A percentile compares a stretch with the other conserved stretches of the same genome.
Conservation (phyloP, 352 stramenopile genomes). For the Phytopythium delawarense region DNA sequence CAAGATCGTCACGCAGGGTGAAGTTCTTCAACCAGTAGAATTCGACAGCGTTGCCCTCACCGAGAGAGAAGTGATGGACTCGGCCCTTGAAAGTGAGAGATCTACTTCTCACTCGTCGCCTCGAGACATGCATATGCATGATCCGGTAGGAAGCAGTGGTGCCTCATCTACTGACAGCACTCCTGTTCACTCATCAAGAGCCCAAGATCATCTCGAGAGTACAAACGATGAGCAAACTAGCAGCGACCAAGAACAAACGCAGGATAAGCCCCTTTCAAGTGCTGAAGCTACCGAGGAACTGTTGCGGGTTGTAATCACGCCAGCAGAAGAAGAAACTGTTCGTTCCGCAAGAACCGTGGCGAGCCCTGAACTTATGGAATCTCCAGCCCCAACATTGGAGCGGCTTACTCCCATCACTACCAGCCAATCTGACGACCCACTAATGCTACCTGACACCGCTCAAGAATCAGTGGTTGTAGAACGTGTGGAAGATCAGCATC, state of each 20-base stretch:
- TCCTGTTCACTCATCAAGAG: not conserved
- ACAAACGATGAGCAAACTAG: not conserved
- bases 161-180: not conserved
- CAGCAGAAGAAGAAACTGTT: not conserved
- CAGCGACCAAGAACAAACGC: not conserved
- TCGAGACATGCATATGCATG: not conserved
- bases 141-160: not conserved
- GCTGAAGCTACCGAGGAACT: not conserved
- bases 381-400: not conserved
- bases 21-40: not conserved
- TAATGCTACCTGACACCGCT: not conserved
- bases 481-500: not conserved
- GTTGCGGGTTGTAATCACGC: not conserved
- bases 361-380: not conserved
- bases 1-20: too few relatives aligned
- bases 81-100: not conserved
- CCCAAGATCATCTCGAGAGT: not conserved
- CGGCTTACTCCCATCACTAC: not conserved
- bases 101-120: not conserved
- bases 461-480: not conserved
- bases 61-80: not conserved
- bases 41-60: constrained; percentile 3
- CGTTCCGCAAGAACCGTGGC: not conserved
- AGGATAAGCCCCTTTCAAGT: not conserved
- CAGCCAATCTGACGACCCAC: not conserved